Percentiles rank a stretch among this genome's conserved stretches.
Evolutionary conservation across 352 stramenopile genomes (phyloP).

Genomic region (Albugo candida): DNA sequence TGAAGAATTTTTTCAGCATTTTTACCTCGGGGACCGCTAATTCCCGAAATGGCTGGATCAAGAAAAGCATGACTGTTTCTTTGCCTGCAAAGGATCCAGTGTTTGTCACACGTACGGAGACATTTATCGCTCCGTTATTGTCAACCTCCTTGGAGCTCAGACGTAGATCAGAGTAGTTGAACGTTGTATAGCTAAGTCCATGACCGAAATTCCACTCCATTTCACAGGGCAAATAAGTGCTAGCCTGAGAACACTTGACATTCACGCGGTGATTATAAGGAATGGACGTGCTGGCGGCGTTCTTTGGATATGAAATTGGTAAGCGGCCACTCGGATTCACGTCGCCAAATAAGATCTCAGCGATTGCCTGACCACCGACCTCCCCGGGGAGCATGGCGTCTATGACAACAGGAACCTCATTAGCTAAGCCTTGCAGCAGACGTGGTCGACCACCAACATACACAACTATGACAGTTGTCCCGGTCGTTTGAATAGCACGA

Average conservation of each 20-base stretch:
- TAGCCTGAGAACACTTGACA: constrained; percentile 14
- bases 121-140: constrained; percentile 13
- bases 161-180: constrained; percentile 26
- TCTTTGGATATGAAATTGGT: constrained; percentile 65
- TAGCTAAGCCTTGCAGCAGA: constrained; percentile 32
- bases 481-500: constrained; percentile 26
- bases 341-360: constrained; percentile 59
- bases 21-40: constrained; percentile 61
- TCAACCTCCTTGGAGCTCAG: constrained; percentile 18
- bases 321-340: constrained; percentile 68
- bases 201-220: constrained; percentile 47
- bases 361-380: constrained; percentile 54
- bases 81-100: constrained; percentile 30
- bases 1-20: constrained; percentile 59
- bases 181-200: constrained; percentile 50
- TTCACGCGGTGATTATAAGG: constrained; percentile 59
- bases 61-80: constrained; percentile 60
- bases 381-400: constrained; percentile 64
- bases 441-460: constrained; percentile 61
- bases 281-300: constrained; percentile 38
- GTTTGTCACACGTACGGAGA: constrained; percentile 52
- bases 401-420: constrained; percentile 46
- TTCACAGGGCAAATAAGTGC: constrained; percentile 14
- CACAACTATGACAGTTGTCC: constrained; percentile 67
- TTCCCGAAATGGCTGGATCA: constrained; percentile 35